Base-by-base conservation (phyloP, 768 basidiomycete species). In the Chalciporus pseudorubinellus region DNA sequence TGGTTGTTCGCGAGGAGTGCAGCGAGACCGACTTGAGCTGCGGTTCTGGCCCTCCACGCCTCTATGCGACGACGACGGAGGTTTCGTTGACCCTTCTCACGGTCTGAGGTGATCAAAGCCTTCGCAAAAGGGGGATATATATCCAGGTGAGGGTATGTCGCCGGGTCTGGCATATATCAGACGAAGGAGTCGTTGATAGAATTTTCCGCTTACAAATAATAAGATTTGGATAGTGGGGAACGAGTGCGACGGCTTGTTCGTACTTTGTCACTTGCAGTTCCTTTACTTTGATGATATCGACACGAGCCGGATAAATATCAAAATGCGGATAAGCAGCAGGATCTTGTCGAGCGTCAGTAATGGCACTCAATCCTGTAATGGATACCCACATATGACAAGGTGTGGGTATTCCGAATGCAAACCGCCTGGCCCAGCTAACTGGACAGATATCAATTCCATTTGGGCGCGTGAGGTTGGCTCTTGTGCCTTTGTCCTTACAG, bases 241-340 rank as follows among this genome's bases (percentile, higher is more conserved):
- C 46, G 20, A 50, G 51, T 10, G 52, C 42, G n/a, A 51, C 19
- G n/a, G 22, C 18, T n/a, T 48, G 44, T 19, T 26, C 26, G 18
- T 38, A 16, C 36, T 48, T n/a, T n/a, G 28, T 40, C 24, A 5
- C 14, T 44, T 19, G 39, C 16, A 29, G 26, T 39, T 40, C 49
- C 12, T 34, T 36, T 16, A 2, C 12, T n/a, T 45, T 28, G 26
- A 33, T 13, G 8, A 21, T 16, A 31, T 38, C 19, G 40, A 19
- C 39, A n/a, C 9, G 12, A 33, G 42, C 6, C 9, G 74, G 73
- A 56, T 78, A 77, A 10, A 78, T 59, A 33, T 71, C 60, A 40
- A 78, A 59, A 53, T 72, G 53, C 22, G 78, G 76, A 55, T 80
- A 79, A 0, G 53, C 58, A 9, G 66, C 49, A 11, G 67, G 71